Evolutionary conservation across 2,329 filamentous ascomycete species (phyloP), one percentile per base, ranked within the genome.

Genomic region (Cladosporium sp.): DNA sequence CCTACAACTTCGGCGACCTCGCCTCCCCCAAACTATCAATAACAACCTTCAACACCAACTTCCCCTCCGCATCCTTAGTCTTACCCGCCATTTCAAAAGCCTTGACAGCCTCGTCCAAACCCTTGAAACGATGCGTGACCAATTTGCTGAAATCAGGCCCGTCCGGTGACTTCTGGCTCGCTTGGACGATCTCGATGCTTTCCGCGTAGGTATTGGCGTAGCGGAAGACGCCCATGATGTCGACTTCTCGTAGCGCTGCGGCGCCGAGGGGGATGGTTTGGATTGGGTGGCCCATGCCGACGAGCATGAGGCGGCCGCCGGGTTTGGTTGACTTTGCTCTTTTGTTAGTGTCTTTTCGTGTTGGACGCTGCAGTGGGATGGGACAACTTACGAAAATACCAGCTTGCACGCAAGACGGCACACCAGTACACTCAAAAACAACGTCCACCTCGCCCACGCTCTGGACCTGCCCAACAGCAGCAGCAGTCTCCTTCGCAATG

Each of bases 241-340:
- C 86, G 38, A 90, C 82, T 69, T 91, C 86, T 32, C 85, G 78
- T 22, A 88, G 72, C 33, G 86, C 84, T 3, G 85, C 85, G 4
- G 84, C 83, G 7, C 82, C 86, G 39, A 91, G 72, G 1, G 85
- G 85, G 1, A 90, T 74, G 0, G 84, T 88, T 65, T 89, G 85
- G 46, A 88, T 78, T 0, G 86, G 85, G 4, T 80, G 86, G 32
- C 86, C 86, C 86, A 90, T 90, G 47, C 86, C 86, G 19, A 91
- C 85, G 65, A 90, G 82, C 65, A 90, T 77, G 42, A 89, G 75
- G 59, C 83, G 84, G 15, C 86, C 86, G 20, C 86, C 86, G 0
- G 85, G 48, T 13, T 50, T 50, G 13, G 48, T 50, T 38, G 48
- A 43, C 48, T 50, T 7, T 20, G 7, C 22, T 12, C 7, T n/a